Base-by-base conservation (phyloP, 169 alveolate genomes). In the Miamiensis avidus region DNA sequence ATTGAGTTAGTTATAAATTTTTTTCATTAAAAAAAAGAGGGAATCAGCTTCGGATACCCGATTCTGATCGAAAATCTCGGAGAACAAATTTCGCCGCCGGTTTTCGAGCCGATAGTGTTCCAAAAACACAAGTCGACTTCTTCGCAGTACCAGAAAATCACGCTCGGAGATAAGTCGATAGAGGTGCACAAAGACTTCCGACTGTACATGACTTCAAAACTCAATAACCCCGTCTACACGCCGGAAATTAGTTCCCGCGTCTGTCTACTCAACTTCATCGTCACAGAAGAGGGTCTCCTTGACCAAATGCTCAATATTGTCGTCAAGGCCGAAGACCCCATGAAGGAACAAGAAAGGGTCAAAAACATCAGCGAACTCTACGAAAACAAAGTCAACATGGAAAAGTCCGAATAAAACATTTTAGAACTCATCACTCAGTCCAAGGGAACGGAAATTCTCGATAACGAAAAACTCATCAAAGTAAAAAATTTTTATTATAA, bases 181-280 rank as follows among this genome's bases (percentile, higher is more conserved):
- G n/a, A n/a, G n/a, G n/a, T n/a, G n/a, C n/a, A n/a, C n/a, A n/a
- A n/a, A n/a, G n/a, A n/a, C n/a, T n/a, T n/a, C n/a, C 87, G 89
- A 81, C 91, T 96, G 74, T 95, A 93, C 87, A 86, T 96, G 88
- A 91, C 96, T 15, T 94, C 97, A 28, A 93, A 93, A 30, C 87
- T 92, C n/a, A 89, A 93, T 29, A 96, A 95, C 82, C 98, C 98
- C n/a, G 97, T 94, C 89, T 94, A 91, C 82, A 49, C 92, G 15
- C 98, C 98, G 49, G 96, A 96, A 88, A 82, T 92, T 32, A 91
- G 94, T 30, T 93, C 94, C 16, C 93, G 92, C 82, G 97, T 94
- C 11, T 94, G 97, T 25, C 91, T 96, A 28, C 91, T 96, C 4
- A 95, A 94, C 82, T 96, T 96, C 84, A 92, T 91, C 88, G 95